Evolutionary conservation across 2,329 filamentous ascomycete genomes (phyloP).

Genomic region (Cladorrhinum sp.): DNA sequence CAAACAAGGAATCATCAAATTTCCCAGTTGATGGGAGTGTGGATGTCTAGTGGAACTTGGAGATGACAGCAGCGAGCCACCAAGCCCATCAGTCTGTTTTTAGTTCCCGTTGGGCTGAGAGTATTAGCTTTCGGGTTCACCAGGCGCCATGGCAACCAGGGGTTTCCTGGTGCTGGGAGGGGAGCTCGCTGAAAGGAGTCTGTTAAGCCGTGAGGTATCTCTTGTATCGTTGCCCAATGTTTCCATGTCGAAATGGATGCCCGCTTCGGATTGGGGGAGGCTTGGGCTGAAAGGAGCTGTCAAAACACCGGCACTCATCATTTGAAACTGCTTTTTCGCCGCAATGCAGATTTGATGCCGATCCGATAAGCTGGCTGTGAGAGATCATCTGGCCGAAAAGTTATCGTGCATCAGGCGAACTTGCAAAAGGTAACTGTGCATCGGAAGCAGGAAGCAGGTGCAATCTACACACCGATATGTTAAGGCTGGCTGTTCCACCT

Average conservation of each 20-base stretch:
- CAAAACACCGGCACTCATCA: not conserved
- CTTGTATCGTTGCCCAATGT: not conserved
- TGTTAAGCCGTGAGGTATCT: constrained; percentile 17
- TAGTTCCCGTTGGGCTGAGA: constrained; percentile 31
- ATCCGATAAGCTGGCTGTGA: not conserved
- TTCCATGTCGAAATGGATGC: constrained; percentile 2
- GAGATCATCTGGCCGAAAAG: not conserved
- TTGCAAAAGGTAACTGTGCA: not conserved
- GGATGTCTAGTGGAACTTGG: constrained; percentile 24
- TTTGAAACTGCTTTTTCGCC: not conserved
- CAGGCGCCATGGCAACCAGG: constrained; percentile 15
- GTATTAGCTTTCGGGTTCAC: constrained; percentile 18
- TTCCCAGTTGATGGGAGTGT: constrained; percentile 17
- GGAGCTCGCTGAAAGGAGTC: constrained; percentile 2
- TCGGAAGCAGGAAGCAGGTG: not conserved
- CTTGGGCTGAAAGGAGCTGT: constrained; percentile 5
- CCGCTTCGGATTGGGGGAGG: constrained; percentile 9
- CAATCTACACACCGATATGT: not conserved
- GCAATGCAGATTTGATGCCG: not conserved
- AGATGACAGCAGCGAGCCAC: constrained; percentile 13
- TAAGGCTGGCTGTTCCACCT: no score
- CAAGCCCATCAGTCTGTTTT: constrained; percentile 24
- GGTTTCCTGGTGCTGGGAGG: constrained; percentile 9
- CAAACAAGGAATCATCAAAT: constrained; percentile 20
- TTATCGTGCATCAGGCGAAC: not conserved